Evolutionary conservation across 2,329 filamentous ascomycete species (phyloP), one percentile per base, ranked within the genome.

Genomic region (Ceratocystis diversiconidia): DNA sequence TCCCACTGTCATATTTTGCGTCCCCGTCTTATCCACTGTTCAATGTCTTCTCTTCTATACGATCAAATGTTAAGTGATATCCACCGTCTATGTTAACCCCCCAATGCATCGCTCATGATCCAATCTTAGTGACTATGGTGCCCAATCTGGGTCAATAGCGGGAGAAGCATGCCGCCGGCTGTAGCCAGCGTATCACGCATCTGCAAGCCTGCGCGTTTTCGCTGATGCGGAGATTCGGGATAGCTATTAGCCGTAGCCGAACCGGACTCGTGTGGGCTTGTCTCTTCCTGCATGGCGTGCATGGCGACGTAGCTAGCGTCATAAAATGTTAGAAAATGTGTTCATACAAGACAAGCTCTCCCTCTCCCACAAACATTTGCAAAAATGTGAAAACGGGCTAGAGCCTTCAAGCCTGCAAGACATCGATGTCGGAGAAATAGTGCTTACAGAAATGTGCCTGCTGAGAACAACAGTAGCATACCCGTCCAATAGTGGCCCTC

Each of bases 231-330:
- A 2, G 76, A 75, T 22, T 86, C 83, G 5, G 77, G 71, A 71
- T 83, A 84, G 22, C 46, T 50, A 22, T 50, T n/a, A 22, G 22
- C 25, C 63, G 84, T 80, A 68, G 86, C 85, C 0, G 74, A 71
- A 66, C 82, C 78, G n/a, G 84, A 78, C 69, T 85, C 79, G 36
- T 80, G 76, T 1, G 76, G 73, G 7, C 75, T 74, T 63, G 79
- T 77, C 25, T 86, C 83, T 72, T 96, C 92, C 73, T 95, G 89
- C 90, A 97, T 96, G 0, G 92, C 91, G 73, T 99, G 94, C 92
- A 97, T 96, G 0, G 94, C 94, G 55, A 99, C 94, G 72, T 97
- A 96, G 71, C 90, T 95, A 69, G 22, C 44, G 22, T 12, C 43
- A 17, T n/a, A 43, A 32, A 48, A 30, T 32, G 59, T 28, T 44